Percentiles rank a stretch among this genome's conserved stretches.
Evolutionary conservation across 2,329 filamentous ascomycete species (phyloP).

Genomic region (Colletotrichum ledebouriae): DNA sequence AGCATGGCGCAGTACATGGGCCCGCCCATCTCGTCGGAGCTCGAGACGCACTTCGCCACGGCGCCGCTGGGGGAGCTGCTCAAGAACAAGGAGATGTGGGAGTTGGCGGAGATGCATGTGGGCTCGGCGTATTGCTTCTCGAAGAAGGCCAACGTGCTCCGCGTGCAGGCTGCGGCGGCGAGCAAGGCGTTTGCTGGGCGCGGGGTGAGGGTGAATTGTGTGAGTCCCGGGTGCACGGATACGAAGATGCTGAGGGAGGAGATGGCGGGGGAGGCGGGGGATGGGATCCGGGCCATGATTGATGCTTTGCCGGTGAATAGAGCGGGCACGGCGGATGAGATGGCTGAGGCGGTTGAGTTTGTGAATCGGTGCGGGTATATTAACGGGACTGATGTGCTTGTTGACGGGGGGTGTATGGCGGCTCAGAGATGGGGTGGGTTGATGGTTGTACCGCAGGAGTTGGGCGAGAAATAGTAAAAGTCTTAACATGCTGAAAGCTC

Average conservation of each 20-base stretch:
- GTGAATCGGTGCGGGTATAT: slow-evolving; percentile 12
- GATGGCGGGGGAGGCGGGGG: not conserved
- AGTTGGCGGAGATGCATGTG: not conserved
- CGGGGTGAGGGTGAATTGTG: slow-evolving; percentile 19
- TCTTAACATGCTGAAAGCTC: not conserved
- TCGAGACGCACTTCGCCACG: slow-evolving; percentile 18
- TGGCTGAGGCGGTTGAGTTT: slow-evolving; percentile 31
- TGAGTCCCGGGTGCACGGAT: slow-evolving; percentile 23
- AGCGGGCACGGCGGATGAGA: slow-evolving; percentile 17
- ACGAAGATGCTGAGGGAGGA: slow-evolving; percentile 32
- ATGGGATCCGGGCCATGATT: slow-evolving; percentile 7
- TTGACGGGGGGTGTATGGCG: slow-evolving; percentile 22
- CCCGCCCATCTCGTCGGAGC: not conserved
- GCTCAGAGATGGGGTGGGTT: slow-evolving; percentile 15
- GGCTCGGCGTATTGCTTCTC: slow-evolving; percentile 18
- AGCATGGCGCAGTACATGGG: slow-evolving; percentile 16
- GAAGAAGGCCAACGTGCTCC: slow-evolving; percentile 17
- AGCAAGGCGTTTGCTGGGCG: not conserved
- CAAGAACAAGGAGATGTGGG: not conserved
- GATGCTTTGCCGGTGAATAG: slow-evolving; percentile 22
- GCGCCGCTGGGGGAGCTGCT: slow-evolving; percentile 20
- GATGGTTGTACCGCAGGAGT: too few species aligned
- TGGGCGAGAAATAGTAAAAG: not conserved
- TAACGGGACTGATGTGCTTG: slow-evolving; percentile 19
- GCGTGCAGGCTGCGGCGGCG: slow-evolving; percentile 15